Percentiles rank a stretch among this genome's conserved stretches.
These are phyloP conservation scores for Avena atlantica DNA, from an alignment of 176 grass and related monocot species.

Conservation along the genomic window DNA sequence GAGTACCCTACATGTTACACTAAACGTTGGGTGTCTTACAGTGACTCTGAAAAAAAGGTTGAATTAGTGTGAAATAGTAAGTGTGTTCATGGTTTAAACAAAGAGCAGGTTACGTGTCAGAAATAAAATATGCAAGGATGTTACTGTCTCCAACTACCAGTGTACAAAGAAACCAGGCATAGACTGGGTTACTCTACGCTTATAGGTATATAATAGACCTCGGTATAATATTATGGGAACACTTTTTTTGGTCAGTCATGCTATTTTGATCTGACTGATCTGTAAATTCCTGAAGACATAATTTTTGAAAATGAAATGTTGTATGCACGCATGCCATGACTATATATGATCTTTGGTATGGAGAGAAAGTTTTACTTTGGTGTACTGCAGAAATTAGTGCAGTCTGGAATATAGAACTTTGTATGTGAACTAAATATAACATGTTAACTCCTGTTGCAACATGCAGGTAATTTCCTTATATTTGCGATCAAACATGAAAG, in stretches of 20 bases:
- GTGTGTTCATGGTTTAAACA: neutral
- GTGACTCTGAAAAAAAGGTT: neutral
- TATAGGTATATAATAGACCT: neutral
- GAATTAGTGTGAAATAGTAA: neutral
- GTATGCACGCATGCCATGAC: neutral
- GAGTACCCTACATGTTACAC: neutral
- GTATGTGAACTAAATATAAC: neutral
- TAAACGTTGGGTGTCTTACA: neutral
- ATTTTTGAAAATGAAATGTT: neutral
- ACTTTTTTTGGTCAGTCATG: neutral
- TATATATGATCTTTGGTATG: neutral
- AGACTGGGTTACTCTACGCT: neutral
- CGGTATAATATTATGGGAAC: neutral
- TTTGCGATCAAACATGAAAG: conserved; percentile 80
- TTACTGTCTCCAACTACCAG: neutral
- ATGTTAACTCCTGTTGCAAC: conserved; percentile 23
- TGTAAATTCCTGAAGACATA: conserved; percentile 14
- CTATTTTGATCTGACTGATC: neutral
- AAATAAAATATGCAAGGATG: conserved; percentile 20
- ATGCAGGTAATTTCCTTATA: conserved; percentile 91
- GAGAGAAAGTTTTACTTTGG: conserved; percentile 5
- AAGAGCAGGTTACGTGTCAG: neutral
- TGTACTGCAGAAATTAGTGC: neutral
- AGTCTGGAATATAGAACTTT: neutral
- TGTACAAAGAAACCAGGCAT: neutral